Evolutionary conservation across 2,329 filamentous ascomycete genomes (phyloP).

Genomic region (Bimuria novae-zelandiae): DNA sequence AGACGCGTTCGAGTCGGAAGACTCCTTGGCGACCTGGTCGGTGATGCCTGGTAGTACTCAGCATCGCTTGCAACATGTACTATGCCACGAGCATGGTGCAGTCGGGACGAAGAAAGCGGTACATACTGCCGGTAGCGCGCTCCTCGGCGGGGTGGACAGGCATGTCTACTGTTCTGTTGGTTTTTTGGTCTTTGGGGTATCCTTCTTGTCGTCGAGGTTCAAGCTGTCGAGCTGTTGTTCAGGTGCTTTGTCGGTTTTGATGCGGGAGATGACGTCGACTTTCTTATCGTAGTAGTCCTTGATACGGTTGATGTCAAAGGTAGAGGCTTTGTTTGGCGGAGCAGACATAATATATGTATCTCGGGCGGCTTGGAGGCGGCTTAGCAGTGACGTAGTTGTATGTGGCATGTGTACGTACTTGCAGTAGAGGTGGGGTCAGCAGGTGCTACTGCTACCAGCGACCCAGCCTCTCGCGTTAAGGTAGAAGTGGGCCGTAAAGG

Average conservation of each 20-base stretch:
- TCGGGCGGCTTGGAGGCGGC: background rate
- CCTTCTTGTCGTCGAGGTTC: constrained; percentile 3
- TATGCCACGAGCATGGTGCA: background rate
- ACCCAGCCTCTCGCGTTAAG: no score
- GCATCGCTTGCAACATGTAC: background rate
- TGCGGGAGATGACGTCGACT: constrained; percentile 14
- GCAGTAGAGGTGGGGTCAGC: no score
- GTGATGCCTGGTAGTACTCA: constrained; percentile 43
- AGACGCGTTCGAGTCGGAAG: constrained; percentile 47
- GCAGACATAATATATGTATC: constrained; percentile 9
- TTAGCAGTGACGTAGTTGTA: constrained; percentile 8
- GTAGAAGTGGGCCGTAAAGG: no score
- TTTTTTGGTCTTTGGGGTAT: background rate
- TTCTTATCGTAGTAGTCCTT: constrained; percentile 20
- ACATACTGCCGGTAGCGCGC: constrained; percentile 46
- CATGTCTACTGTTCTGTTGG: constrained; percentile 39
- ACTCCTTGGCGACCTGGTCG: constrained; percentile 53
- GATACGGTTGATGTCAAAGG: constrained; percentile 13
- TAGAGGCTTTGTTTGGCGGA: background rate
- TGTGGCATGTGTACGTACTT: no score
- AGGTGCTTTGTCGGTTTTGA: constrained; percentile 8
- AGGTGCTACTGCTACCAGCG: no score
- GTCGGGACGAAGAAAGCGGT: background rate
- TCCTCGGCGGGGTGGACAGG: constrained; percentile 51
- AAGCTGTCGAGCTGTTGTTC: constrained; percentile 7